A percentile compares a stretch with the other conserved stretches of the same genome.
Evolutionary conservation across 1,284 basidiomycete species (phyloP).

Genomic region (Pholiota adiposa): DNA sequence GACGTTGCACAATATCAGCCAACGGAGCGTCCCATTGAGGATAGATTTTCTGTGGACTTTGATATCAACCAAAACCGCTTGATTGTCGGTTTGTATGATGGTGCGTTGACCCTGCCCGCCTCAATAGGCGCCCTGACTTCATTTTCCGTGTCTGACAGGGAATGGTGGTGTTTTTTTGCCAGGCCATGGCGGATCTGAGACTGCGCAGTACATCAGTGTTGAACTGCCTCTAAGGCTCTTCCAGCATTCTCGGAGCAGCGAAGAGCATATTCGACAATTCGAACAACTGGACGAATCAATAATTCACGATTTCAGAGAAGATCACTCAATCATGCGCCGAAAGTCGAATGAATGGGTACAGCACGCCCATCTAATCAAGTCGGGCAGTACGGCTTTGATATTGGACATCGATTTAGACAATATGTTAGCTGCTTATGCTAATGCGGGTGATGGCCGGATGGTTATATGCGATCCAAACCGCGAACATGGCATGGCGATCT

Average conservation of each 20-base stretch:
- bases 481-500: not conserved
- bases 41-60: conserved; percentile 34
- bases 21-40: conserved; percentile 39
- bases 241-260: conserved; percentile 19
- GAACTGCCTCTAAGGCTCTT: conserved; percentile 33
- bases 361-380: conserved; percentile 35
- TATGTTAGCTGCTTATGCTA: conserved; percentile 29
- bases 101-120: conserved; percentile 18
- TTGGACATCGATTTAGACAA: conserved; percentile 31
- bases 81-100: conserved; percentile 38
- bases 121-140: not conserved
- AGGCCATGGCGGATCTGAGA: conserved; percentile 39
- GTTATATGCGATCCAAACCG: conserved; percentile 25
- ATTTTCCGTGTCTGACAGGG: conserved; percentile 2
- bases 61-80: conserved; percentile 25
- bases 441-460: conserved; percentile 40
- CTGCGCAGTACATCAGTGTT: conserved; percentile 35
- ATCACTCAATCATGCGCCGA: conserved; percentile 33
- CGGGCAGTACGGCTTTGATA: conserved; percentile 38
- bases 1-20: conserved; percentile 37
- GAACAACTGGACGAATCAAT: conserved; percentile 30
- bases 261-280: conserved; percentile 28
- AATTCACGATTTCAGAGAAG: conserved; percentile 28
- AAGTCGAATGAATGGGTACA: conserved; percentile 32
- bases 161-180: not conserved